Evolutionary conservation across 257 asterid genomes (phyloP), one percentile per base, ranked within the genome.

Genomic region (Orobanche coerulescens): DNA sequence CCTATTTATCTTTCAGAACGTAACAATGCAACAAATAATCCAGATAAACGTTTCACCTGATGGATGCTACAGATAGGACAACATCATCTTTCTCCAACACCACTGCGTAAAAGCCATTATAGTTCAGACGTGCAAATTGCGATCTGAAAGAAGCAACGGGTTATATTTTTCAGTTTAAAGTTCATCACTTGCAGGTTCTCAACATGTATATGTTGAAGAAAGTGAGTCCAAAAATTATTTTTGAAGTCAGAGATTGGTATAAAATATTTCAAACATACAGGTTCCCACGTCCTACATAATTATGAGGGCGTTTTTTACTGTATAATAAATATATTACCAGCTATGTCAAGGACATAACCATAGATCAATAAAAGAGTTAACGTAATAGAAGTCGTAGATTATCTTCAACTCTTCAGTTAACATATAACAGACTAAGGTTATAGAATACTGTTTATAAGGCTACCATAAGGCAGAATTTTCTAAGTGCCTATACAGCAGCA

Each of bases 11-110:
- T 2, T 15, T 37, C 18, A 46, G 25, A 36, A 43, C 19, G 13
- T 15, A 43, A 37, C 13, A 40, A 48, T 16, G 58, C 54, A 50
- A 57, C 65, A 34, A 57, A 58, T 28, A 42, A 33, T 34, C 3
- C 18, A n/a, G 16, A 51, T 34, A 61, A 14, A 53, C 26, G n/a
- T 28, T 31, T 66, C 79, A 93, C 99, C 99, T 89, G 82, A 93
- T 80, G 68, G 92, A 84, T 58, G 99, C 99, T 55, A 93, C 94
- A 20, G 84, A 87, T 68, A 85, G 58, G 68, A 85, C 34, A 15
- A 78, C 73, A 64, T 93, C 99, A 71, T 93, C 82, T 77, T 84
- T 89, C 84, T 93, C 97, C 88, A 93, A 77, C 61, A 87, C 70
- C 66, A 76, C 82, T 1, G 95, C 84, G 80, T 83, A 86, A 69